Base-by-base conservation (phyloP, 1,139 yeast species). In the Candida sp. region DNA sequence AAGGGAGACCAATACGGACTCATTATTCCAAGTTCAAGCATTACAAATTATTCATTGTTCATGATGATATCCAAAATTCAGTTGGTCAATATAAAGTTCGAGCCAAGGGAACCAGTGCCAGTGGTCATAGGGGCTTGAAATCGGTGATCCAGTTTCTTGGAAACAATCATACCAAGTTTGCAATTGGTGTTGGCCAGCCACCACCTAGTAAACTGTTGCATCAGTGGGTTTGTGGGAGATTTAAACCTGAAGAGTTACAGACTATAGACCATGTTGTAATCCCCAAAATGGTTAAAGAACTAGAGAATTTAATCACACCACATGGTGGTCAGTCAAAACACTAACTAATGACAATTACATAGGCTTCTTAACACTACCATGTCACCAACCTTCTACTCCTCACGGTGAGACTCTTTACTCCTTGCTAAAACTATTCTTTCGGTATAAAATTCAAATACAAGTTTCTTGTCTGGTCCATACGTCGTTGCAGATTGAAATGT, bases 41-140 rank as follows among this genome's bases (percentile, higher is more conserved):
- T 22, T 62, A 57, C 44, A 34, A 44, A 21, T 61, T 84, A 45
- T 70, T 87, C 2, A 73, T 89, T 0, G 55, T 88, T 1, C 95
- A 87, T 57, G 97, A 89, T 58, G 96, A 89, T 51, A 61, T 88
- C 33, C 84, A 82, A 47, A 58, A 82, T 9, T 77, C 76, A 1
- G 51, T 83, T 4, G 97, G 97, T 0, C 74, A 77, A 43, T 66
- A 80, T 22, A 85, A 84, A 53, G 58, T 84, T 7, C 68, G 87
- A 43, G 69, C 64, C 32, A 81, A 76, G 21, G 77, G 75, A 2
- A 68, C 84, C 5, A 77, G 87, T 46, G 73, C 81, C 8, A 64
- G 89, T 45, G 96, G 96, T 0, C 97, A 89, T 55, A 88, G 87
- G 56, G 97, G 97, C 0, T 67, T 89, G 37, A 72, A 76, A 49